phyloP scores from a whole-genome alignment of 768 basidiomycete genomes.

The Hericium coralloides region DNA sequence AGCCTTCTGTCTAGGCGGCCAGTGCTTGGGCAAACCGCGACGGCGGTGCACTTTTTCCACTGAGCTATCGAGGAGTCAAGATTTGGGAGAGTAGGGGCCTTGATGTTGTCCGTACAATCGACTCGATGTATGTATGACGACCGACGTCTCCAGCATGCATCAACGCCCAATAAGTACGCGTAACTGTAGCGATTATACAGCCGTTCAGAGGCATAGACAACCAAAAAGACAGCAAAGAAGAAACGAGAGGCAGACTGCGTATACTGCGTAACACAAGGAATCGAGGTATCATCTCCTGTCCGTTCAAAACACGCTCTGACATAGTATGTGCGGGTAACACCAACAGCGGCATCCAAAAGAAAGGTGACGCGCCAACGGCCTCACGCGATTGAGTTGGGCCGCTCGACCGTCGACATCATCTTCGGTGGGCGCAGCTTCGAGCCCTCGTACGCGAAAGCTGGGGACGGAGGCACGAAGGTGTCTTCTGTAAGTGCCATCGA shows the following conservation, averaged over 20 bases:
- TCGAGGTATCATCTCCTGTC: constrained; percentile 19
- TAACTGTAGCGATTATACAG: neutral
- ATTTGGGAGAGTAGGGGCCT: too few relatives aligned
- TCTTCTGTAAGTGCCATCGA: constrained; percentile 41
- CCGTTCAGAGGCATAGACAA: neutral
- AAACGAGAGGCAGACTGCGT: neutral
- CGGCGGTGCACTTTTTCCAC: too few relatives aligned
- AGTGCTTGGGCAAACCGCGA: too few relatives aligned
- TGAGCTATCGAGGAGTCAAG: too few relatives aligned
- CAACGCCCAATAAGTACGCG: too few relatives aligned
- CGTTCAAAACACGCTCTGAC: neutral
- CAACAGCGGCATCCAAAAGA: neutral
- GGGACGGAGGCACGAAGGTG: constrained; percentile 27
- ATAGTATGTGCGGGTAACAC: neutral
- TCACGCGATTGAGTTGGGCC: constrained; percentile 25
- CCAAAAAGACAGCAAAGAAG: neutral
- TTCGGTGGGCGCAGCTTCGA: neutral
- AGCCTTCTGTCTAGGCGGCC: too few relatives aligned
- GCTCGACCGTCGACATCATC: constrained; percentile 6
- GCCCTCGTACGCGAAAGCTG: constrained; percentile 17
- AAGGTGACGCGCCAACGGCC: neutral
- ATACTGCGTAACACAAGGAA: constrained; percentile 22
- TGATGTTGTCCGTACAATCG: too few relatives aligned
- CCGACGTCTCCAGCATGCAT: too few relatives aligned
- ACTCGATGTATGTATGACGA: too few relatives aligned